These are phyloP conservation scores for Sordariomycetes sp. DNA, from an alignment of 2,329 filamentous ascomycete genomes.

Conservation along the genomic window DNA sequence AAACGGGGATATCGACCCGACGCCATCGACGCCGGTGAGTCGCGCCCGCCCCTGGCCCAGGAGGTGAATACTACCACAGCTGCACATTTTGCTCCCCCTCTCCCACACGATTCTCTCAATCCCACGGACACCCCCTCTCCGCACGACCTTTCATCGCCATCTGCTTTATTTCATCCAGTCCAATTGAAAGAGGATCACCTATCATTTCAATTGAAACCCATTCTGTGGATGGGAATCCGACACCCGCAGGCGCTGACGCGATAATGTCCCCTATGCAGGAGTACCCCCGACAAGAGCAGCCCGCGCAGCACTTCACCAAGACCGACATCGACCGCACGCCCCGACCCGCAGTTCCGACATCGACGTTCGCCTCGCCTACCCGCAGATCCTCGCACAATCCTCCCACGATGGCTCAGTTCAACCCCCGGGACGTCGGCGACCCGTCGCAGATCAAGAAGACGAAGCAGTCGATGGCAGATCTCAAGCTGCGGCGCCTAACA, in stretches of 20 bases:
- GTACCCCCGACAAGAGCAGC: background rate
- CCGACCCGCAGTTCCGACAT: background rate
- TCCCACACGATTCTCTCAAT: background rate
- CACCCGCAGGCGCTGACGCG: background rate
- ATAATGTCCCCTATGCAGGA: constrained; percentile 2
- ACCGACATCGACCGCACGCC: background rate
- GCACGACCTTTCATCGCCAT: background rate
- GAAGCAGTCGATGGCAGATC: constrained; percentile 98
- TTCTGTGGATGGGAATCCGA: background rate
- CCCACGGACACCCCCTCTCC: background rate
- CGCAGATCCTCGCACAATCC: constrained; percentile 7
- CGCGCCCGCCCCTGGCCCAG: constrained; percentile 2
- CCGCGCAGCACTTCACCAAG: background rate
- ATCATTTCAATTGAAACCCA: background rate
- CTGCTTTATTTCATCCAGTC: background rate
- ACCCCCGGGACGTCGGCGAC: constrained; percentile 53
- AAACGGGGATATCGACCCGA: background rate
- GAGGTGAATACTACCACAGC: background rate
- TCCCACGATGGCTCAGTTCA: constrained; percentile 49
- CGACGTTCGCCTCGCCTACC: background rate
- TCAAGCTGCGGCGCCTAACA: constrained; percentile 90
- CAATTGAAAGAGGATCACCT: background rate
- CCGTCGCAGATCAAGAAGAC: constrained; percentile 70
- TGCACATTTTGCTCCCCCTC: background rate
- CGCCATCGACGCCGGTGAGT: constrained; percentile 3